Percentiles rank a stretch among this genome's conserved stretches.
phyloP scores from a whole-genome alignment of 257 asterid genomes.

The Oldenlandia corymbosa region DNA sequence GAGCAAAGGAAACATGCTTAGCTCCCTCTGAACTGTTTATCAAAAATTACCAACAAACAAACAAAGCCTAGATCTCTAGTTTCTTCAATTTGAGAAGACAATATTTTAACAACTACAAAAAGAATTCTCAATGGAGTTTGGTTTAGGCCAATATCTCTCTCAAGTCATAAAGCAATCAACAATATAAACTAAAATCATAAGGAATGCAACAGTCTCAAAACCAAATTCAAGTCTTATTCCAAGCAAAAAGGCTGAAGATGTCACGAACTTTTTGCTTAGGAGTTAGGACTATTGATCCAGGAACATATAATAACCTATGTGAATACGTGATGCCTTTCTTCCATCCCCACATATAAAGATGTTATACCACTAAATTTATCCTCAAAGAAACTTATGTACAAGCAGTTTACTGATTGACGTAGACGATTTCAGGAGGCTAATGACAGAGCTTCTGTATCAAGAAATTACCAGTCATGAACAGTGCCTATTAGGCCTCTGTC shows the following conservation, averaged over 20 bases:
- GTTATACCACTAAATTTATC: not conserved
- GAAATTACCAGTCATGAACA: constrained; percentile 73
- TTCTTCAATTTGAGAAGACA: not conserved
- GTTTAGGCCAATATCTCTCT: not conserved
- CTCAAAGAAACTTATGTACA: not conserved
- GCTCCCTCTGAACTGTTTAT: not conserved
- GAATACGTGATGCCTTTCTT: not conserved
- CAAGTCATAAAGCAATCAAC: not conserved
- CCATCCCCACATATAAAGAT: not conserved
- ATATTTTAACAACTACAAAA: not conserved
- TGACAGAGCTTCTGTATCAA: not conserved
- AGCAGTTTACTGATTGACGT: too few relatives aligned
- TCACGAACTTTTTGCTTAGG: not conserved
- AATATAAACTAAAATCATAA: not conserved
- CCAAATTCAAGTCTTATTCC: not conserved
- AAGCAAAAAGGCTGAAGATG: not conserved
- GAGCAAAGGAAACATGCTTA: not conserved
- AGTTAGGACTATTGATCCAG: not conserved
- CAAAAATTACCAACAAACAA: not conserved
- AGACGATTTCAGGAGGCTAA: not conserved
- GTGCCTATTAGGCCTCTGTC: constrained; percentile 94
- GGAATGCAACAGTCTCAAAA: not conserved
- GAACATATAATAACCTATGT: not conserved
- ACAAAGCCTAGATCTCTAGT: not conserved
- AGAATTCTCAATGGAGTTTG: not conserved